Evolutionary conservation across 1,284 basidiomycete species (phyloP).

Genomic region (Apiotrichum akiyoshidainum): DNA sequence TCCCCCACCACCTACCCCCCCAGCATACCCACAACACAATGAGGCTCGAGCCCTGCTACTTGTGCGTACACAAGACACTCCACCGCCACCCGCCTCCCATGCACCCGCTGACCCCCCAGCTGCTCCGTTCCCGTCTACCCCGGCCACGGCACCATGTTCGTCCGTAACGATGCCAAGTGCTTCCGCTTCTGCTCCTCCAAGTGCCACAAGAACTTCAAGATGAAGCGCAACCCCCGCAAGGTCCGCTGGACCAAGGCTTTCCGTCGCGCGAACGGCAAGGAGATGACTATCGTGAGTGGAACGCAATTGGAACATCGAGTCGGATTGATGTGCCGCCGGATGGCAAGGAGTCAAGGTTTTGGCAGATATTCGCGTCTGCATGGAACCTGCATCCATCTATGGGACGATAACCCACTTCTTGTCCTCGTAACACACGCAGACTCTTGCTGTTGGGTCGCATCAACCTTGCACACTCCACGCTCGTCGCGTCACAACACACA

Average conservation of each 20-base stretch:
- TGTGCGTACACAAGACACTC: conserved; percentile 34
- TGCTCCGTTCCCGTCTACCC: conserved; percentile 94
- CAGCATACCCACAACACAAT: conserved; percentile 49
- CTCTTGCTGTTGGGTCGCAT: too few relatives aligned
- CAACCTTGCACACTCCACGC: too few relatives aligned
- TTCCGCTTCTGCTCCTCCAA: conserved; percentile 97
- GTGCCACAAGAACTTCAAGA: conserved; percentile 99
- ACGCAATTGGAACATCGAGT: neutral
- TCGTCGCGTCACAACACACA: neutral
- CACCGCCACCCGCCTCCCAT: neutral
- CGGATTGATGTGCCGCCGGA: neutral
- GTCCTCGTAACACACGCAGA: too few relatives aligned
- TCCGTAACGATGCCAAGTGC: conserved; percentile 92
- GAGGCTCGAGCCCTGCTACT: conserved; percentile 82
- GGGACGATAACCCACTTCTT: too few relatives aligned
- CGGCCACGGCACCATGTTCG: conserved; percentile 91
- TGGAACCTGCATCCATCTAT: too few relatives aligned
- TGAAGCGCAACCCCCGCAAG: conserved; percentile 99
- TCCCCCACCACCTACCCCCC: conserved; percentile 33
- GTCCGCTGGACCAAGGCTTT: conserved; percentile 99
- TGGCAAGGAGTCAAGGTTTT: neutral
- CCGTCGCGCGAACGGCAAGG: conserved; percentile 96
- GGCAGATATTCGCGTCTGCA: neutral
- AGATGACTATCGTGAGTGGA: conserved; percentile 90
- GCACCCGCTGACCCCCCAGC: conserved; percentile 12